Evolutionary conservation across 306 rosid genomes (phyloP).

Genomic region (Begonia fuchsioides): DNA sequence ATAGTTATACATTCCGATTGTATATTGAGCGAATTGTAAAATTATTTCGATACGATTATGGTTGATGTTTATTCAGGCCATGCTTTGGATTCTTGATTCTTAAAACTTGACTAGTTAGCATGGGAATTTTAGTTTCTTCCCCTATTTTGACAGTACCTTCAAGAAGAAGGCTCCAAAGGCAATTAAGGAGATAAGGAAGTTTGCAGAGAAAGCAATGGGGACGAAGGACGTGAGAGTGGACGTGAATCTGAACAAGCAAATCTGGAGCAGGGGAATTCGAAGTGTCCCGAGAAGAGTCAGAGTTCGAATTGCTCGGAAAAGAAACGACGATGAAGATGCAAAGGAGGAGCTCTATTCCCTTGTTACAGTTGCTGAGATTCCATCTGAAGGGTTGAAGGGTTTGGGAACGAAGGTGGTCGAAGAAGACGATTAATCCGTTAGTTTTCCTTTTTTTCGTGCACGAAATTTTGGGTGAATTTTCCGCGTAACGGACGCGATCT

Average conservation of each 20-base stretch:
- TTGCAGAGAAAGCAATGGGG: constrained; percentile 69
- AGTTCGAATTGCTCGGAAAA: constrained; percentile 91
- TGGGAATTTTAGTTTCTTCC: not conserved
- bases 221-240: constrained; percentile 37
- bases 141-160: constrained; percentile 44
- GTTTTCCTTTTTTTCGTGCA: too few species aligned
- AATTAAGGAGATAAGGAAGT: too few species aligned
- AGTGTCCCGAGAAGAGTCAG: constrained; percentile 90
- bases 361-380: constrained; percentile 77
- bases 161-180: constrained; percentile 18
- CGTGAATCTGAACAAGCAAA: constrained; percentile 35
- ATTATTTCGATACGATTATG: too few species aligned
- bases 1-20: too few species aligned
- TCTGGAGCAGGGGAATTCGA: constrained; percentile 82
- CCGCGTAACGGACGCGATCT: too few species aligned
- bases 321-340: constrained; percentile 94
- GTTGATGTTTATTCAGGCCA: too few species aligned
- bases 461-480: too few species aligned
- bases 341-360: constrained; percentile 92
- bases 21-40: too few species aligned
- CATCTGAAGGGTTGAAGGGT: constrained; percentile 69
- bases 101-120: too few species aligned
- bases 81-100: too few species aligned
- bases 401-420: constrained; percentile 89
- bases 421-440: constrained; percentile 49